Conservation (phyloP, 2,329 filamentous ascomycete genomes). For the Monilinia vaccinii-corymbosi region DNA sequence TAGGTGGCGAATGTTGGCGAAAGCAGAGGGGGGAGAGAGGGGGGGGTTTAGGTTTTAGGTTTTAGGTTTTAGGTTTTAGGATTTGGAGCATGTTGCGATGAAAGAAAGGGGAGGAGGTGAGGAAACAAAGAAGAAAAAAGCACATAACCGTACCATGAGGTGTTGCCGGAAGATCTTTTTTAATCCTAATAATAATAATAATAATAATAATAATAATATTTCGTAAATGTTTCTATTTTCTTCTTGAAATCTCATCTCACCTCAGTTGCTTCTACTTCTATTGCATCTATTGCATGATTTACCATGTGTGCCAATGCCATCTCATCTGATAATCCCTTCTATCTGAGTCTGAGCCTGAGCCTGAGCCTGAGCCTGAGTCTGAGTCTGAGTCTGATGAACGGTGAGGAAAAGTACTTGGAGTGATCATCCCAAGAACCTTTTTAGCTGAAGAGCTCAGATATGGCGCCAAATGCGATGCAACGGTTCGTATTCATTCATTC, state of each 20-base stretch:
- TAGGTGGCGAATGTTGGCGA: neutral
- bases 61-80: neutral
- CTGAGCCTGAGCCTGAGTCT: no score
- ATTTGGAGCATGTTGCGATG: neutral
- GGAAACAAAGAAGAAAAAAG: neutral
- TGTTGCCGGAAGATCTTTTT: slow-evolving; percentile 4
- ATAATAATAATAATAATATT: no score
- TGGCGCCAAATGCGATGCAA: slow-evolving; percentile 8
- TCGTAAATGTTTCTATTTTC: neutral
- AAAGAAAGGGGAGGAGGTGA: neutral
- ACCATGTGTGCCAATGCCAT: neutral
- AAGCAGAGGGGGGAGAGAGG: neutral
- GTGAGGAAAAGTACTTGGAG: neutral
- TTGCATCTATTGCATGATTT: slow-evolving; percentile 3
- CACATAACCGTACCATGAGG: slow-evolving; percentile 7
- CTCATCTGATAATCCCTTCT: neutral
- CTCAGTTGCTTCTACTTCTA: neutral
- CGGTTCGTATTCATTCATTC: no score
- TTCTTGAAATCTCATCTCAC: neutral
- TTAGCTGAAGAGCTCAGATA: neutral
- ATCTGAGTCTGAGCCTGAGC: no score
- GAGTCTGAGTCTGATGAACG: no score
- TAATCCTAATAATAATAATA: no score
- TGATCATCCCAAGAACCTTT: neutral
- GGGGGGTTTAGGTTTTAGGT: neutral